phyloP scores from a whole-genome alignment of 805 yeast species.

The Candida quercuum region DNA sequence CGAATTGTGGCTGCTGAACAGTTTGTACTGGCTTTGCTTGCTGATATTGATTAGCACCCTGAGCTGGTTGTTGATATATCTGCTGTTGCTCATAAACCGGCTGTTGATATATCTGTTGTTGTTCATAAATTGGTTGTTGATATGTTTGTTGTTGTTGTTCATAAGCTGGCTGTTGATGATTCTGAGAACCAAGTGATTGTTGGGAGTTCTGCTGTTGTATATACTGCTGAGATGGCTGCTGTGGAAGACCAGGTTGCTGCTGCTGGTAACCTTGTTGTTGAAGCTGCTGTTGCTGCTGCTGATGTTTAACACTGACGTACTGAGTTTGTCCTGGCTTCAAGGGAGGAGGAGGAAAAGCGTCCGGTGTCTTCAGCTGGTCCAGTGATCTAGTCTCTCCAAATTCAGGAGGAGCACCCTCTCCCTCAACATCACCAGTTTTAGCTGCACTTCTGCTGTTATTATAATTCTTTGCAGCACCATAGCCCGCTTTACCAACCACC shows the following conservation, averaged over 20 bases:
- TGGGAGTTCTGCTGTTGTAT: conserved; percentile 8
- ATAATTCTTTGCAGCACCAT: conserved; percentile 31
- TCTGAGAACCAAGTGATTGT: conserved; percentile 4
- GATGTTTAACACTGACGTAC: conserved; percentile 20
- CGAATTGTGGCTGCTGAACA: background rate
- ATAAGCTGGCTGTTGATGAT: background rate
- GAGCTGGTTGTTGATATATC: background rate
- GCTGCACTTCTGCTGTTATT: background rate
- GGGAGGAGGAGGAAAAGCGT: conserved; percentile 34
- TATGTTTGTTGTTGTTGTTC: conserved; percentile 2
- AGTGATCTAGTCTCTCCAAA: conserved; percentile 9
- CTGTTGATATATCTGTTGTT: conserved; percentile 2
- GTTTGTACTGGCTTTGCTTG: too few relatives aligned
- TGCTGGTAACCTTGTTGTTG: too few relatives aligned
- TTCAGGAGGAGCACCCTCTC: conserved; percentile 3
- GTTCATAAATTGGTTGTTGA: conserved; percentile 1
- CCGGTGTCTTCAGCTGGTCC: conserved; percentile 11
- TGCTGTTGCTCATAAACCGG: conserved; percentile 1
- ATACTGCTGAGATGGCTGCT: conserved; percentile 9
- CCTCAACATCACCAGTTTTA: background rate
- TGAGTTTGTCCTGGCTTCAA: conserved; percentile 32
- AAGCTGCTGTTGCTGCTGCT: conserved; percentile 6
- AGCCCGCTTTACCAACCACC: conserved; percentile 35
- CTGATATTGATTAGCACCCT: too few relatives aligned
- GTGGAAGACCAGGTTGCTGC: conserved; percentile 4